phyloP scores from a whole-genome alignment of 1,139 yeast genomes.

The Lodderomyces jiufengensis region DNA sequence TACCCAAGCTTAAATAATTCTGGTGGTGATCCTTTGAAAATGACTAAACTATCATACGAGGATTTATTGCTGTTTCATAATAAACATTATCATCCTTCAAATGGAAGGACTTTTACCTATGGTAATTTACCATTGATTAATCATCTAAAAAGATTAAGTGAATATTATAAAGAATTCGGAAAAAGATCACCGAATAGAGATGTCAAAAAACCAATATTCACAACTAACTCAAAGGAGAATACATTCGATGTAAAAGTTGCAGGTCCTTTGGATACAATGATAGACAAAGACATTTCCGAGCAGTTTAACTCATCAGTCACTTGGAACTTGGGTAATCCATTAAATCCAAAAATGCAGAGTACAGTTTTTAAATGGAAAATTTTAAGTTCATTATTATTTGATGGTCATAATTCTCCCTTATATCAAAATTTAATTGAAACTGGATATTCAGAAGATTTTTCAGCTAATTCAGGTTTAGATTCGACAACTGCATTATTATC shows the following conservation, averaged over 20 bases:
- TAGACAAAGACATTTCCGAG: conserved; percentile 53
- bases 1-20: conserved; percentile 84
- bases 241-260: conserved; percentile 32
- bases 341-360: conserved; percentile 48
- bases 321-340: conserved; percentile 80
- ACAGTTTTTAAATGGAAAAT: conserved; percentile 73
- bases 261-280: conserved; percentile 85
- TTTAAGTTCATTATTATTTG: conserved; percentile 69
- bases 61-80: conserved; percentile 76
- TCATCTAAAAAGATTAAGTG: conserved; percentile 58
- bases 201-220: conserved; percentile 29
- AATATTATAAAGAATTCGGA: conserved; percentile 53
- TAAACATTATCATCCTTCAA: conserved; percentile 82
- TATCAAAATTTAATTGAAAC: conserved; percentile 81
- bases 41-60: conserved; percentile 69
- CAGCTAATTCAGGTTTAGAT: conserved; percentile 87
- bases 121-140: conserved; percentile 68
- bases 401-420: conserved; percentile 90
- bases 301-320: conserved; percentile 82
- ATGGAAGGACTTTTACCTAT: conserved; percentile 82
- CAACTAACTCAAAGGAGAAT: conserved; percentile 7
- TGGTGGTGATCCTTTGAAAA: conserved; percentile 89
- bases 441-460: conserved; percentile 80
- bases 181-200: conserved; percentile 29
- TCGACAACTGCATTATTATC: conserved; percentile 74